These are phyloP conservation scores for Podospora fimiseda DNA, from an alignment of 495 filamentous ascomycete species.

Conservation along the genomic window DNA sequence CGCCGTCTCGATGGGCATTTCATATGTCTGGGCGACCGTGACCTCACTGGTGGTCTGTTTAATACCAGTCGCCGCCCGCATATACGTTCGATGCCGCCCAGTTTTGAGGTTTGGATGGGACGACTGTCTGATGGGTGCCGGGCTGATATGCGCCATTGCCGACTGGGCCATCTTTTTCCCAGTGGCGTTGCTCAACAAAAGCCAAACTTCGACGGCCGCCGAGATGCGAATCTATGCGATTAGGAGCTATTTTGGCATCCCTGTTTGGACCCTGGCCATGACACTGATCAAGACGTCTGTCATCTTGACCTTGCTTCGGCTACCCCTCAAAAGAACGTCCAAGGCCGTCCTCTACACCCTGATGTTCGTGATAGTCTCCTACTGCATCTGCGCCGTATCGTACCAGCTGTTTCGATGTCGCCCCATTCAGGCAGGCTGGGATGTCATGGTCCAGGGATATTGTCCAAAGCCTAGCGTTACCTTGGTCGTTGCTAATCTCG, in stretches of 20 bases:
- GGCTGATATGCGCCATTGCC: constrained; percentile 12
- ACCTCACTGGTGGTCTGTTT: constrained; percentile 12
- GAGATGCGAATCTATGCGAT: neutral
- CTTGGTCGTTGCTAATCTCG: constrained; percentile 9
- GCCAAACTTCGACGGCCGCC: neutral
- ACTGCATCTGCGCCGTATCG: constrained; percentile 8
- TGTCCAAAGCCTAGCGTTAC: constrained; percentile 6
- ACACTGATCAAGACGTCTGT: constrained; percentile 18
- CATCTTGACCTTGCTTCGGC: constrained; percentile 13
- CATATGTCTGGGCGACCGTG: constrained; percentile 15
- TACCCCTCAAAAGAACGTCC: constrained; percentile 7
- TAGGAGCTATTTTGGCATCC: constrained; percentile 12
- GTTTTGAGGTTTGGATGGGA: constrained; percentile 16
- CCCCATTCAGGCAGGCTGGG: constrained; percentile 16
- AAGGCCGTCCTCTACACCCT: constrained; percentile 6
- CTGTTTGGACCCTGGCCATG: constrained; percentile 18
- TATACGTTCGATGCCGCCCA: constrained; percentile 15
- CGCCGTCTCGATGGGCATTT: constrained; percentile 10
- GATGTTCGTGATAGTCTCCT: constrained; percentile 4
- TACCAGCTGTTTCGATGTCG: constrained; percentile 17
- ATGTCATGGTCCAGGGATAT: neutral
- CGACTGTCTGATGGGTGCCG: constrained; percentile 15
- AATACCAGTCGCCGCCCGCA: constrained; percentile 10
- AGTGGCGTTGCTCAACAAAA: constrained; percentile 4
- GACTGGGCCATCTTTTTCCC: constrained; percentile 11